Evolutionary conservation across 305 asterid genomes (phyloP), one percentile per base, ranked within the genome.

Genomic region (Fraxinus velutina): DNA sequence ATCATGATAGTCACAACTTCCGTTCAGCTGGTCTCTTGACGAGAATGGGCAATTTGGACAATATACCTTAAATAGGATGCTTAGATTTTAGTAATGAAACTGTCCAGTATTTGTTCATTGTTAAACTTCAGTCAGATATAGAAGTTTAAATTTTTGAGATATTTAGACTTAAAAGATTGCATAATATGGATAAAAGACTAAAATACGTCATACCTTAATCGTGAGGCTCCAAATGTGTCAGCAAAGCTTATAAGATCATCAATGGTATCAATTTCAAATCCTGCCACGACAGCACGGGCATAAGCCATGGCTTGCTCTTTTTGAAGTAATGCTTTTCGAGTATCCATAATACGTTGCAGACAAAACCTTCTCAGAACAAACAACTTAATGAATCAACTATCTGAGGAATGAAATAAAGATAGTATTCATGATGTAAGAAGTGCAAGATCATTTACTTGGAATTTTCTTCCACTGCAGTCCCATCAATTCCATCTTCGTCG

Each of bases 301-400:
- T 89, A 92, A 73, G 96, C 97, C 98, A 94, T 92, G 82, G 97
- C 97, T 85, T 94, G 96, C 84, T 94, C 97, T 88, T 94, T 94
- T 86, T 83, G 87, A 33, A 94, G 96, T 78, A 92, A 74, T 50
- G 92, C 93, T 81, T 91, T 94, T 21, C 97, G 95, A 84, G 97
- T 87, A 79, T 90, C 94, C 90, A 94, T 84, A 73, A 90, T 85
- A 9, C 92, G 92, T 84, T 91, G 95, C 50, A 94, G 94, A 60
- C 86, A 92, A 83, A 84, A 37, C 92, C 97, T 93, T 50, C 71
- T 24, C 79, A 84, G 42, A 68, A 83, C 62, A 82, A 30, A 62
- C 19, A 78, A 76, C 72, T n/a, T 78, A 79, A 81, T 34, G 73
- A 37, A 68, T 88, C 75, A 85, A 79, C 42, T 52, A 75, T 27